These are phyloP conservation scores for Aureobasidium sp. DNA, from an alignment of 2,329 filamentous ascomycete species.

Conservation along the genomic window DNA sequence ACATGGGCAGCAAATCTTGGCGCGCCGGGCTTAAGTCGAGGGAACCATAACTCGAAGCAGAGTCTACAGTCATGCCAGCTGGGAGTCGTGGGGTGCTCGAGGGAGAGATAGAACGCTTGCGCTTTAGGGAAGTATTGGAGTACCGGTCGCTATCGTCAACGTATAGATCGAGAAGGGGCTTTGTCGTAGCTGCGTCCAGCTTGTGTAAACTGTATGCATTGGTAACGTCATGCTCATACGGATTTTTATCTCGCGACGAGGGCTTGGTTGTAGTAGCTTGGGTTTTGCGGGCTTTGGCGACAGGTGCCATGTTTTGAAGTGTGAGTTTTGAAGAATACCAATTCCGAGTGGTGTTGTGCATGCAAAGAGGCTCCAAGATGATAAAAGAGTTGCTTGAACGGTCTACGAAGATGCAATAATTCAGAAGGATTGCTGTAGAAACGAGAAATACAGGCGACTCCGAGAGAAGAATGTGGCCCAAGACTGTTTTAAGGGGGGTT, in stretches of 20 bases:
- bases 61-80: slow-evolving; percentile 29
- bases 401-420: neutral
- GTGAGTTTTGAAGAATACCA: neutral
- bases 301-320: neutral
- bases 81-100: slow-evolving; percentile 22
- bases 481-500: neutral
- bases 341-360: neutral
- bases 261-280: neutral
- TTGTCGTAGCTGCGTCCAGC: slow-evolving; percentile 31
- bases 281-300: neutral
- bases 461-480: neutral
- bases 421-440: neutral
- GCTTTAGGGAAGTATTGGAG: slow-evolving; percentile 22
- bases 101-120: slow-evolving; percentile 25
- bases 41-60: slow-evolving; percentile 21
- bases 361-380: neutral
- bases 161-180: slow-evolving; percentile 26
- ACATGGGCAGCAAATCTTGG: slow-evolving; percentile 24
- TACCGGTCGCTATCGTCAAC: slow-evolving; percentile 29
- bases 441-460: neutral
- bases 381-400: neutral
- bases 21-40: slow-evolving; percentile 21
- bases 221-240: neutral
- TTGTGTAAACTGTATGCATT: slow-evolving; percentile 16
- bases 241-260: neutral